These are phyloP conservation scores for Epithele typhae DNA, from an alignment of 768 basidiomycete genomes.

Conservation along the genomic window DNA sequence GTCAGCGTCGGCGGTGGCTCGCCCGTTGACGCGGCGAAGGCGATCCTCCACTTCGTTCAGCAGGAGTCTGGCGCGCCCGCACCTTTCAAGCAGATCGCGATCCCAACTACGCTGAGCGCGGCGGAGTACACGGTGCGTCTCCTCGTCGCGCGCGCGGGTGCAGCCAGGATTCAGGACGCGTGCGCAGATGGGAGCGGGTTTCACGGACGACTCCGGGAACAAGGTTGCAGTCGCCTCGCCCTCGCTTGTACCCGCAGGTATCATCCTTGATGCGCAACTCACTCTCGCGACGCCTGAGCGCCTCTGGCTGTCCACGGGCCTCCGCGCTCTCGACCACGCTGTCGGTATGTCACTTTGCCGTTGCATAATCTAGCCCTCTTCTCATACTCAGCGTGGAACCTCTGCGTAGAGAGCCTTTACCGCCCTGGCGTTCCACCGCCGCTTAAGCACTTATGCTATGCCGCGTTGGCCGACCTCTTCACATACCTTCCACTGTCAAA, in stretches of 20 bases:
- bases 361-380: neutral
- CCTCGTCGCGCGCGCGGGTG: too few relatives aligned
- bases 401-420: slow-evolving; percentile 61
- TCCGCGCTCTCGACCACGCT: slow-evolving; percentile 76
- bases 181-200: slow-evolving; percentile 44
- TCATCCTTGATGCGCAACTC: slow-evolving; percentile 75
- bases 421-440: slow-evolving; percentile 51
- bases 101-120: slow-evolving; percentile 79
- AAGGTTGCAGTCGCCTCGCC: slow-evolving; percentile 57
- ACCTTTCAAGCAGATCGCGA: slow-evolving; percentile 66
- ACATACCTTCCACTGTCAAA: slow-evolving; percentile 65
- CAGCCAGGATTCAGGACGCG: too few relatives aligned
- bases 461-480: slow-evolving; percentile 69
- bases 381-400: neutral
- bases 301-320: slow-evolving; percentile 77
- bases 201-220: slow-evolving; percentile 61
- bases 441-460: slow-evolving; percentile 58
- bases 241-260: slow-evolving; percentile 60
- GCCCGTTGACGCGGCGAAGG: slow-evolving; percentile 75
- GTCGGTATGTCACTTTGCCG: slow-evolving; percentile 61
- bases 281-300: slow-evolving; percentile 70
- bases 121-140: slow-evolving; percentile 63
- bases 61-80: slow-evolving; percentile 47
- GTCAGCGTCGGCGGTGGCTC: slow-evolving; percentile 79
- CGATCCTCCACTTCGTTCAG: slow-evolving; percentile 60